Conservation (phyloP, 2,329 filamentous ascomycete species). For the Fusarium irregulare region DNA sequence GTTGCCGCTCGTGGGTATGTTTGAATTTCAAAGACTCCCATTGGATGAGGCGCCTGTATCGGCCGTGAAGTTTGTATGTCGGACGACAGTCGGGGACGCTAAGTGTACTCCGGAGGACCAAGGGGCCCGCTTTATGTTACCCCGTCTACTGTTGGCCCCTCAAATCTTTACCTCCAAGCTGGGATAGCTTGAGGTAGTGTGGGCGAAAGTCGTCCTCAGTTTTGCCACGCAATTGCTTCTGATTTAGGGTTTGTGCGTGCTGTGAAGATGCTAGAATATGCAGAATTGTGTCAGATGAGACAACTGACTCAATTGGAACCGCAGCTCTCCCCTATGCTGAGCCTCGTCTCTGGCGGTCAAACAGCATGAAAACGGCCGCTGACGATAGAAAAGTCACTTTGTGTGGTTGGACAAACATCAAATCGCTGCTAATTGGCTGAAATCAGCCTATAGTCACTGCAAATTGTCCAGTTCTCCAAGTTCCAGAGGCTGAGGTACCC, state of each 20-base stretch:
- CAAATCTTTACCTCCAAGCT: slow-evolving; percentile 22
- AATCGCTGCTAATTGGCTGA: slow-evolving; percentile 26
- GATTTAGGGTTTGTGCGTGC: background rate
- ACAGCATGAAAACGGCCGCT: slow-evolving; percentile 7
- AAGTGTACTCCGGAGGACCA: slow-evolving; percentile 22
- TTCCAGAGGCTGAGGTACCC: slow-evolving; percentile 1
- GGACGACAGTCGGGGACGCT: slow-evolving; percentile 31
- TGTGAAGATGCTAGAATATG: background rate
- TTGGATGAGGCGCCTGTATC: slow-evolving; percentile 28
- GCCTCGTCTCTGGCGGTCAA: background rate
- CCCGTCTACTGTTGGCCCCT: slow-evolving; percentile 12
- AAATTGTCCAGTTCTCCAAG: slow-evolving; percentile 5
- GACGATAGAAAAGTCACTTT: slow-evolving; percentile 18
- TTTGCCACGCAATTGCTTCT: slow-evolving; percentile 20
- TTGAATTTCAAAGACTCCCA: slow-evolving; percentile 15
- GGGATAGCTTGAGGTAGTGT: slow-evolving; percentile 20
- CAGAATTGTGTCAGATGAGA: background rate
- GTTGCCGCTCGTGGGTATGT: slow-evolving; percentile 16
- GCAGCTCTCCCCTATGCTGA: background rate
- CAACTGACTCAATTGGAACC: background rate
- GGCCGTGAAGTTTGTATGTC: slow-evolving; percentile 9
- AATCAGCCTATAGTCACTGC: background rate
- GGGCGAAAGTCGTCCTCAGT: slow-evolving; percentile 10
- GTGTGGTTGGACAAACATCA: slow-evolving; percentile 17
- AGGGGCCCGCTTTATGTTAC: slow-evolving; percentile 17